Conservation (phyloP, 345 rosid genomes). For the Cardiospermum halicacabum region DNA sequence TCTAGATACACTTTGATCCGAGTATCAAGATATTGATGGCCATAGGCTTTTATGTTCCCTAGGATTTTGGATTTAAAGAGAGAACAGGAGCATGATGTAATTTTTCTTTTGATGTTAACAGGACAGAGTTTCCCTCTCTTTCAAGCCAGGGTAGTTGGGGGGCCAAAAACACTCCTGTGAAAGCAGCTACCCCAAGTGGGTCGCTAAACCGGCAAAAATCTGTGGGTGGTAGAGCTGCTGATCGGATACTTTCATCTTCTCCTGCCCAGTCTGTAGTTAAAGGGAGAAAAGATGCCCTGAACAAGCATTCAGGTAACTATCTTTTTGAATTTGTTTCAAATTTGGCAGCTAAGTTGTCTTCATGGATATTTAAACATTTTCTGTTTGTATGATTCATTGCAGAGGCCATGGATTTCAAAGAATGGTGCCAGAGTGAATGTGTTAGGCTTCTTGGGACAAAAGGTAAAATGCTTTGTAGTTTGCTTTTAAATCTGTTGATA, state of each 20-base stretch:
- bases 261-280: slow-evolving; percentile 47
- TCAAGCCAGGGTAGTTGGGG: slow-evolving; percentile 68
- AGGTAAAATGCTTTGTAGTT: slow-evolving; percentile 37
- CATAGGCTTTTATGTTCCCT: neutral
- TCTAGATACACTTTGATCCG: neutral
- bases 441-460: slow-evolving; percentile 76
- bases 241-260: slow-evolving; percentile 46
- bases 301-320: slow-evolving; percentile 76
- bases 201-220: slow-evolving; percentile 68
- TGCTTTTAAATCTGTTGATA: neutral
- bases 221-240: slow-evolving; percentile 37
- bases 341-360: neutral
- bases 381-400: slow-evolving; percentile 25
- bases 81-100: neutral
- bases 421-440: slow-evolving; percentile 93
- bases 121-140: slow-evolving; percentile 62
- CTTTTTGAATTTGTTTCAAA: slow-evolving; percentile 4
- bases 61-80: no score
- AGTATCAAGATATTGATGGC: neutral
- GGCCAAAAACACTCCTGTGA: slow-evolving; percentile 54
- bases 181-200: slow-evolving; percentile 47
- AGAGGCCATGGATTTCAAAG: slow-evolving; percentile 93
- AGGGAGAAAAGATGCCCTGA: slow-evolving; percentile 54
- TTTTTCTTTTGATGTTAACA: slow-evolving; percentile 19
- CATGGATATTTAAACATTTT: neutral